Base-by-base conservation (phyloP, 2,329 filamentous ascomycete genomes). In the Xylaria sp. region DNA sequence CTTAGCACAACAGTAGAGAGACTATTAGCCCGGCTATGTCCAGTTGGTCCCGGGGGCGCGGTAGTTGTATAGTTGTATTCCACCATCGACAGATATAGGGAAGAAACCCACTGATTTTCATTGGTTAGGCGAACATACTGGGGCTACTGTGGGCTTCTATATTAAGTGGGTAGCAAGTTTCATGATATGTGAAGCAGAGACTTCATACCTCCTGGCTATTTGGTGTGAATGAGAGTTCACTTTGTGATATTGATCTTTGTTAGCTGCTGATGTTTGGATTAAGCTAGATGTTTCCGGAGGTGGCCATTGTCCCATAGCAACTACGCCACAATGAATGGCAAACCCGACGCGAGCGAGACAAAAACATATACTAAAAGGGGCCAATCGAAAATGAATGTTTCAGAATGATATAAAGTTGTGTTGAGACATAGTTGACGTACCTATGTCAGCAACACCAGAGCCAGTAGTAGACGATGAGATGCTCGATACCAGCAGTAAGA, bases 271-370 rank as follows among this genome's bases (percentile, higher is more conserved):
- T 57, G 23, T 28, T 66, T 56, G 48, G 61, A 57, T 44, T 39
- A 51, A 41, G 25, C n/a, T 44, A 18, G 57, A 65, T 57, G 65
- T 68, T 70, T 68, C 57, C 68, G 61, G 68, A 59, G 63, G 18
- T 32, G 37, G 54, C 23, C 32, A 46, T 71, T 60, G 52, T 65
- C 60, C 56, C 44, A 50, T 18, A 34, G 23, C 46, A 61, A 64
- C 18, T 46, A 59, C 46, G 54, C 51, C 37, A 37, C 20, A 20
- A 28, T 23, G 37, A 41, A 25, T 32, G 23, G 25, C 32, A 18
- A 54, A 23, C 34, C 23, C 5, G 20, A 28, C 13, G n/a, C 23
- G 25, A 60, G 34, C n/a, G 55, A 63, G 51, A 59, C 44, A 57
- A 41, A 41, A 28, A 63, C 55, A 62, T 7, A 63, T 18, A 18